A percentile compares a stretch with the other conserved stretches of the same genome.
Evolutionary conservation across 371 early-diverging fungal genomes (phyloP).

Genomic region (Haplosporangium sp.): DNA sequence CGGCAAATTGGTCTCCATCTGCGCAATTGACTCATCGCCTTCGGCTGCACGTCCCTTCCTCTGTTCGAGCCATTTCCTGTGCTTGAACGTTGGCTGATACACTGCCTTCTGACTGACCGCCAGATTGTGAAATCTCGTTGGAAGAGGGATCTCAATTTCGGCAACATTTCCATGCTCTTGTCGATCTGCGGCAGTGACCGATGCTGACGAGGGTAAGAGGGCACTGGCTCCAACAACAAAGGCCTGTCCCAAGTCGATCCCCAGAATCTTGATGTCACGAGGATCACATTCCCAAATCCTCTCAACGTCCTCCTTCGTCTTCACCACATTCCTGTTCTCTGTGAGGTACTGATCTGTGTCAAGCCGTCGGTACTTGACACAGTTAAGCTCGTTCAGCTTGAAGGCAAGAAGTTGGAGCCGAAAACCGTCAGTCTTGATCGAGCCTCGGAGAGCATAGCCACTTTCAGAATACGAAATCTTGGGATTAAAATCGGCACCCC

Average conservation of each 20-base stretch:
- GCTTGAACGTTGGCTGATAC: conserved; percentile 19
- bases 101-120: conserved; percentile 13
- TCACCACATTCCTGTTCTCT: conserved; percentile 27
- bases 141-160: conserved; percentile 3
- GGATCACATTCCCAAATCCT: conserved; percentile 9
- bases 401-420: conserved; percentile 15
- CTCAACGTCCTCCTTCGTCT: conserved; percentile 19
- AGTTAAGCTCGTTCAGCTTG: conserved; percentile 17
- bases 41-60: conserved; percentile 5
- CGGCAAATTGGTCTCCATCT: conserved; percentile 11
- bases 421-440: conserved; percentile 15
- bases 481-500: not conserved
- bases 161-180: not conserved
- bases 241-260: conserved; percentile 21
- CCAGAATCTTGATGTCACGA: conserved; percentile 6
- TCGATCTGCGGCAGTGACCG: not conserved
- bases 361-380: conserved; percentile 9
- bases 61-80: conserved; percentile 15
- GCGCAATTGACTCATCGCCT: conserved; percentile 4
- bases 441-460: conserved; percentile 13
- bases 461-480: not conserved
- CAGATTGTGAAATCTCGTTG: conserved; percentile 14
- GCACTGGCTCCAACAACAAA: conserved; percentile 23
- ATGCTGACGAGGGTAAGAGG: conserved; percentile 3
- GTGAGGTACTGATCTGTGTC: conserved; percentile 18